Conservation (phyloP, 345 rosid genomes). For the Schrenkiella parvula region DNA sequence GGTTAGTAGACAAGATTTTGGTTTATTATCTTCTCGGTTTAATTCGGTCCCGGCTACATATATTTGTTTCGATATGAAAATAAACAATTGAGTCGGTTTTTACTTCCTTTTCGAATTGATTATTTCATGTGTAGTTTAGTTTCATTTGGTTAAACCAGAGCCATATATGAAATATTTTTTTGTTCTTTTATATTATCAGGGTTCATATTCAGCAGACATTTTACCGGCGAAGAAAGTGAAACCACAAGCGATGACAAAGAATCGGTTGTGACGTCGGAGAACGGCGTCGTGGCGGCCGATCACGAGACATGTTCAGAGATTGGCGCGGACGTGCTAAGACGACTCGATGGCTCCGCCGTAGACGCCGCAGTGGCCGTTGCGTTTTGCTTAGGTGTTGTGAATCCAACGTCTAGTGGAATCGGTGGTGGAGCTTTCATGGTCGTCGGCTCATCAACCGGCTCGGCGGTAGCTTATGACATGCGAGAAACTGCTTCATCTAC, state of each 20-base stretch:
- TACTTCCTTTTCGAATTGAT: too few relatives aligned
- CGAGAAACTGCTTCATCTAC: constrained; percentile 84
- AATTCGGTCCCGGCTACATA: background rate
- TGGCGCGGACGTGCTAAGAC: constrained; percentile 59
- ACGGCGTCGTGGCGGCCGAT: constrained; percentile 84
- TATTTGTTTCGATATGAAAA: background rate
- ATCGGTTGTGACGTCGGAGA: constrained; percentile 48
- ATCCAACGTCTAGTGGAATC: constrained; percentile 73
- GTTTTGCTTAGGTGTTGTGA: constrained; percentile 72
- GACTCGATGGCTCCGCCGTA: constrained; percentile 65
- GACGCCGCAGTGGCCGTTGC: constrained; percentile 87
- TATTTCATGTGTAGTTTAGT: too few relatives aligned
- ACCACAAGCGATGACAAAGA: constrained; percentile 21
- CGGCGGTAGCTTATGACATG: constrained; percentile 56
- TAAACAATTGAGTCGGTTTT: too few relatives aligned
- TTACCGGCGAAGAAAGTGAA: background rate
- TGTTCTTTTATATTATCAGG: background rate
- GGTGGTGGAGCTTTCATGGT: constrained; percentile 91
- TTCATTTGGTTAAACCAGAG: too few relatives aligned
- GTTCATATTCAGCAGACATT: background rate
- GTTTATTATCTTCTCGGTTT: background rate
- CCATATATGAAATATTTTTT: background rate
- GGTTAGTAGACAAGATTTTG: too few relatives aligned
- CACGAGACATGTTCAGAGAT: constrained; percentile 76
- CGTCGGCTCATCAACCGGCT: constrained; percentile 47